These are phyloP conservation scores for Balansia obtecta DNA, from an alignment of 2,329 filamentous ascomycete species.

Conservation along the genomic window DNA sequence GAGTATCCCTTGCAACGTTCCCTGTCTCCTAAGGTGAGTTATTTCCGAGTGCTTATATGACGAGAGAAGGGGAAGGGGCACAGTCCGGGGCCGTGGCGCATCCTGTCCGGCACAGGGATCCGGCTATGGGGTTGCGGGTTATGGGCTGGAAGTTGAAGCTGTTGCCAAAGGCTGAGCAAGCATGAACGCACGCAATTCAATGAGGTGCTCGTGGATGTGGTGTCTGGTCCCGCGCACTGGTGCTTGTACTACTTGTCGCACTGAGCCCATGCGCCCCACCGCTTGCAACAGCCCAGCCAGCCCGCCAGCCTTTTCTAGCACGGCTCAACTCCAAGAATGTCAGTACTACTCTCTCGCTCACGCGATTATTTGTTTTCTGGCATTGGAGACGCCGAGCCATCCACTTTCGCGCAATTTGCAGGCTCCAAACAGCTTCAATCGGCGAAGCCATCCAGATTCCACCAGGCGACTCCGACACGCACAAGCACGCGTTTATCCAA, in stretches of 20 bases:
- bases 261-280: neutral
- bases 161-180: too few species aligned
- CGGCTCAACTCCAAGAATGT: neutral
- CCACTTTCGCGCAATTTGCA: neutral
- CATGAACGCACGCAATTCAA: too few species aligned
- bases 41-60: neutral
- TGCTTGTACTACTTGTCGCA: too few species aligned
- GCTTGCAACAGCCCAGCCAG: neutral
- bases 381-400: neutral
- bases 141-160: too few species aligned
- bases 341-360: neutral
- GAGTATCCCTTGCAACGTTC: neutral
- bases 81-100: neutral
- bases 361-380: neutral
- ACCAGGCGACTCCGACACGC: neutral
- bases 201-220: too few species aligned
- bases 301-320: neutral
- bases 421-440: neutral
- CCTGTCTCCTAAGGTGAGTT: too few species aligned
- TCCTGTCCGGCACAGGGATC: neutral
- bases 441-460: neutral
- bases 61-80: neutral
- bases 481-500: neutral
- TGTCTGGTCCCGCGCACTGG: too few species aligned
- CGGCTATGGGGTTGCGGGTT: neutral